A percentile compares a stretch with the other conserved stretches of the same genome.
These are phyloP conservation scores for Quercus robur DNA, from an alignment of 306 rosid species.

Conservation along the genomic window DNA sequence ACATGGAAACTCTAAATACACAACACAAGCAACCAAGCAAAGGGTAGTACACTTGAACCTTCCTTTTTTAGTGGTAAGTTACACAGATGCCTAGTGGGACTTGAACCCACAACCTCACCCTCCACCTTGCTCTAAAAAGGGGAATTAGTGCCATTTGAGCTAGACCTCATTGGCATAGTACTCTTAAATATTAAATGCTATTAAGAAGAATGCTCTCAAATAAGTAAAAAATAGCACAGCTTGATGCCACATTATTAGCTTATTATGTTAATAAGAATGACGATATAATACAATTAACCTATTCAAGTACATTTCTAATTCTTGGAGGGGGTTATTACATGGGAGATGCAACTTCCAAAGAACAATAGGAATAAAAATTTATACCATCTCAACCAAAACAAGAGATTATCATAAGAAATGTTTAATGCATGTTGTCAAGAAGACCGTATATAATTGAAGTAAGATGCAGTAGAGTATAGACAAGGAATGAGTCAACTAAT, in stretches of 20 bases:
- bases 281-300: not conserved
- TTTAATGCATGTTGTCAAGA: not conserved
- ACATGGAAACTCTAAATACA: too few species aligned
- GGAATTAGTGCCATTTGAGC: too few species aligned
- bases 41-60: too few species aligned
- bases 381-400: not conserved
- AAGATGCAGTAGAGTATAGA: not conserved
- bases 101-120: too few species aligned
- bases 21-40: too few species aligned
- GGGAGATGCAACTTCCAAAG: not conserved
- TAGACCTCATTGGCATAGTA: too few species aligned
- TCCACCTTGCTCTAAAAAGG: too few species aligned
- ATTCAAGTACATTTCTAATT: not conserved
- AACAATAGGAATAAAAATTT: not conserved
- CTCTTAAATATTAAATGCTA: too few species aligned
- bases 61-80: too few species aligned
- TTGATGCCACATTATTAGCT: not conserved
- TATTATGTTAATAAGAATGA: not conserved
- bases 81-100: too few species aligned
- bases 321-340: not conserved
- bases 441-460: not conserved
- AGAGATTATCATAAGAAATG: not conserved
- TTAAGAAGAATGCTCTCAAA: too few species aligned
- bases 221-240: not conserved
- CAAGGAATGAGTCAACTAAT: not conserved